Conservation (phyloP, 306 rosid genomes). For the Medicago truncatula region DNA sequence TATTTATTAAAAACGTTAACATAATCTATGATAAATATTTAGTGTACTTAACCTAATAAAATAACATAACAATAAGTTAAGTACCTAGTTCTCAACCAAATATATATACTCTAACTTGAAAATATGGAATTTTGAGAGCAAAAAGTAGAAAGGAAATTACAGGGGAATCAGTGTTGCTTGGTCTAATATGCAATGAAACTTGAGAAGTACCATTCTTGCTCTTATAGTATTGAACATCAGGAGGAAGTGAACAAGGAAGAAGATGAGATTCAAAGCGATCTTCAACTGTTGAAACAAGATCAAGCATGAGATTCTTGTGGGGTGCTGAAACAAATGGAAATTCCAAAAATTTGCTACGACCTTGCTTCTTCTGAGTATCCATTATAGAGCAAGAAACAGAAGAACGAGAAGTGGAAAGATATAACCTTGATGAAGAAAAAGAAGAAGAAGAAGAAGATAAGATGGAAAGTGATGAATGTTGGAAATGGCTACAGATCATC, state of each 20-base stretch:
- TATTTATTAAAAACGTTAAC: too few relatives aligned
- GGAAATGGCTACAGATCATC: slow-evolving; percentile 34
- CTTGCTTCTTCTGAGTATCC: slow-evolving; percentile 45
- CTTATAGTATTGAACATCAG: slow-evolving; percentile 61
- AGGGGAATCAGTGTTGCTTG: slow-evolving; percentile 56
- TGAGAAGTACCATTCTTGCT: slow-evolving; percentile 51
- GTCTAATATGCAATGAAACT: slow-evolving; percentile 66
- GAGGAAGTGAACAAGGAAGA: slow-evolving; percentile 74
- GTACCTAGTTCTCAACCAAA: slow-evolving; percentile 5
- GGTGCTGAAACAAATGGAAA: slow-evolving; percentile 72
- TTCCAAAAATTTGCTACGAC: slow-evolving; percentile 56
- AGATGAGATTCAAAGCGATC: slow-evolving; percentile 63
- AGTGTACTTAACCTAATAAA: too few relatives aligned
- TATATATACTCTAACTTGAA: background rate
- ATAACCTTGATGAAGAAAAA: slow-evolving; percentile 36
- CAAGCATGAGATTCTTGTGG: slow-evolving; percentile 69
- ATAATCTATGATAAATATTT: too few relatives aligned
- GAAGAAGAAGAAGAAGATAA: slow-evolving; percentile 41
- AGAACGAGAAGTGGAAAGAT: slow-evolving; percentile 26
- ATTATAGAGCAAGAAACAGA: slow-evolving; percentile 50
- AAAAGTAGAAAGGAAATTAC: slow-evolving; percentile 41
- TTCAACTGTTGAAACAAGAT: slow-evolving; percentile 66
- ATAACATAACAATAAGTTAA: too few relatives aligned
- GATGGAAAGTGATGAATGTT: slow-evolving; percentile 33
- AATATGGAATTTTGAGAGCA: background rate